phyloP scores from a whole-genome alignment of 2,329 filamentous ascomycete genomes.

The Seiridium unicorne region DNA sequence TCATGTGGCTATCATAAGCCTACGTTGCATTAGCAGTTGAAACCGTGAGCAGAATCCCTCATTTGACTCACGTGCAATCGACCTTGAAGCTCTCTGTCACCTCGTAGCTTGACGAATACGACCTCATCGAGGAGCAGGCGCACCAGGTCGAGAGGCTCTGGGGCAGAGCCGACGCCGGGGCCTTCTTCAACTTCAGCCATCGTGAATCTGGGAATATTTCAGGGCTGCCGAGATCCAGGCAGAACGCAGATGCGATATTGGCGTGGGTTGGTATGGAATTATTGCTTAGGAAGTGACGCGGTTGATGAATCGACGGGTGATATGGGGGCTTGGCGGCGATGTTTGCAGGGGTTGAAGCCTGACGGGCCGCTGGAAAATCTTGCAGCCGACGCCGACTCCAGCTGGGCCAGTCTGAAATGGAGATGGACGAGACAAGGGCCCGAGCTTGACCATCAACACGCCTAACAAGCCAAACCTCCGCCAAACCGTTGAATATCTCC shows the following conservation, averaged over 20 bases:
- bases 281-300: not conserved
- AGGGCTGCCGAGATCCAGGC: too few species aligned
- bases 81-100: slow-evolving; percentile 93
- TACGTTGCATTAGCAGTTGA: slow-evolving; percentile 33
- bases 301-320: not conserved
- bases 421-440: not conserved
- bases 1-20: slow-evolving; percentile 99
- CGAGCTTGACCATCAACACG: not conserved
- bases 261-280: not conserved
- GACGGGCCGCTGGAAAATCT: slow-evolving; percentile 1
- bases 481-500: not conserved
- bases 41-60: not conserved
- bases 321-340: not conserved
- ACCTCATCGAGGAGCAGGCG: slow-evolving; percentile 92
- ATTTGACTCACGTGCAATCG: slow-evolving; percentile 75
- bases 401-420: not conserved
- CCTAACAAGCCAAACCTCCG: not conserved
- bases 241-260: too few species aligned
- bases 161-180: slow-evolving; percentile 69
- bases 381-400: not conserved
- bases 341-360: not conserved
- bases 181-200: slow-evolving; percentile 87
- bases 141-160: slow-evolving; percentile 94
- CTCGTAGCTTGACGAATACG: slow-evolving; percentile 94
- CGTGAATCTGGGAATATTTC: slow-evolving; percentile 15